Percentiles rank a stretch among this genome's conserved stretches.
Conservation (phyloP, 305 asterid genomes). For the Coffea humblotiana region DNA sequence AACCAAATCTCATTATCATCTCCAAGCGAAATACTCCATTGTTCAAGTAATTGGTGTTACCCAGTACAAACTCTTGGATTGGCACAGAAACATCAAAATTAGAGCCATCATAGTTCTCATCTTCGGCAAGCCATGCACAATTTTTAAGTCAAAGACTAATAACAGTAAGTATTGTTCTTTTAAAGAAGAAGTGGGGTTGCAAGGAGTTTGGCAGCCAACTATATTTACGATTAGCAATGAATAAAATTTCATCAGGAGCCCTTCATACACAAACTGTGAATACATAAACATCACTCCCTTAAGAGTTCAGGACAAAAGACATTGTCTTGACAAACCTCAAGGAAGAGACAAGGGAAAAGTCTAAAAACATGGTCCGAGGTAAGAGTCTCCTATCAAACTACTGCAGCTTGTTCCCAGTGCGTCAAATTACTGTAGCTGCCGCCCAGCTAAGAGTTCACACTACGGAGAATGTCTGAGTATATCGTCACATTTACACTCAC, state of each 20-base stretch:
- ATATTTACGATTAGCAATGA: not conserved
- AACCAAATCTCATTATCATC: no score
- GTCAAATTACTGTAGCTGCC: not conserved
- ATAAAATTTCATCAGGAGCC: no score
- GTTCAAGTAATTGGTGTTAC: not conserved
- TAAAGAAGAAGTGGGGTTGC: not conserved
- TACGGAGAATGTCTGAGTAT: not conserved
- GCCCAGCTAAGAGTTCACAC: not conserved
- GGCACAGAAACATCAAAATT: not conserved
- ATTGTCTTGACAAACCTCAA: not conserved
- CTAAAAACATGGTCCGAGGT: not conserved
- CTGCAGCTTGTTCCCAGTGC: not conserved
- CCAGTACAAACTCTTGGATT: not conserved
- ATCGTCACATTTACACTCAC: no score
- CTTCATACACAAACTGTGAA: not conserved
- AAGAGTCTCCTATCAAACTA: not conserved
- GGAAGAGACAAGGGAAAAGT: not conserved
- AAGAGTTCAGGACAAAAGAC: not conserved
- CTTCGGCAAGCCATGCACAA: not conserved
- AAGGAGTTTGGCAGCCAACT: not conserved
- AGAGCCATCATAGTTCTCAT: no score
- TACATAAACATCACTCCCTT: not conserved
- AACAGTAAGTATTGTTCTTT: not conserved
- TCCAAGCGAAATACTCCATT: not conserved
- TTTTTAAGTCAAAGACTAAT: not conserved